phyloP scores from a whole-genome alignment of 495 filamentous ascomycete genomes.

The Penicillium ochrochloron region DNA sequence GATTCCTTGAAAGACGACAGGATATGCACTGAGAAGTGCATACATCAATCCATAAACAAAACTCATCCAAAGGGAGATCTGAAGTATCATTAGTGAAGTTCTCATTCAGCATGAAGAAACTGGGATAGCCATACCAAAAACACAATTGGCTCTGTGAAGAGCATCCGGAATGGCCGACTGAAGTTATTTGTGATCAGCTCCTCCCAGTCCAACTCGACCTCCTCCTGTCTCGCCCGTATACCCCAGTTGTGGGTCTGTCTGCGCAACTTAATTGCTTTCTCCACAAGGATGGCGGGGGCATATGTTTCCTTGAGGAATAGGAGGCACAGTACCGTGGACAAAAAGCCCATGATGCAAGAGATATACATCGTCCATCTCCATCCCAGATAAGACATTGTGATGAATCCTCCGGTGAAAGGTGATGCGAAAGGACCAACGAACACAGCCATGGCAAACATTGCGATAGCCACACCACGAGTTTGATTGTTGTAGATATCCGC shows the following conservation, averaged over 20 bases:
- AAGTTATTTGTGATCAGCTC: constrained; percentile 49
- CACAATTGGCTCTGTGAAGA: constrained; percentile 50
- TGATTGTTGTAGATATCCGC: constrained; percentile 56
- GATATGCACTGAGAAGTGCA: constrained; percentile 45
- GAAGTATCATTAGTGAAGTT: constrained; percentile 29
- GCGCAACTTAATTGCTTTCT: constrained; percentile 46
- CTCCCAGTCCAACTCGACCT: constrained; percentile 49
- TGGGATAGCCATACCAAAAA: constrained; percentile 20
- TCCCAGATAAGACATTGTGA: constrained; percentile 46
- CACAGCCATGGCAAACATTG: constrained; percentile 56
- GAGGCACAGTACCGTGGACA: constrained; percentile 33
- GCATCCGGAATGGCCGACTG: constrained; percentile 50
- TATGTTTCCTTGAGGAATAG: constrained; percentile 47
- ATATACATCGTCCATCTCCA: constrained; percentile 58
- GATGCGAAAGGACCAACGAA: constrained; percentile 55
- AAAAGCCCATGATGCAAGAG: constrained; percentile 45
- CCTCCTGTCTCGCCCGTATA: constrained; percentile 54
- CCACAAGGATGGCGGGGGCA: constrained; percentile 42
- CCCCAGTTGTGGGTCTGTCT: constrained; percentile 54
- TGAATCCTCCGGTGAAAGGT: constrained; percentile 53
- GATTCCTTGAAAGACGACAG: constrained; percentile 45
- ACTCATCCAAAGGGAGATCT: constrained; percentile 52
- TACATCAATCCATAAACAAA: constrained; percentile 54
- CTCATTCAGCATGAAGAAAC: not conserved
- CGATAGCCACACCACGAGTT: constrained; percentile 52